Conservation (phyloP, 208 protist genomes). For the Leishmania martiniquensis region DNA sequence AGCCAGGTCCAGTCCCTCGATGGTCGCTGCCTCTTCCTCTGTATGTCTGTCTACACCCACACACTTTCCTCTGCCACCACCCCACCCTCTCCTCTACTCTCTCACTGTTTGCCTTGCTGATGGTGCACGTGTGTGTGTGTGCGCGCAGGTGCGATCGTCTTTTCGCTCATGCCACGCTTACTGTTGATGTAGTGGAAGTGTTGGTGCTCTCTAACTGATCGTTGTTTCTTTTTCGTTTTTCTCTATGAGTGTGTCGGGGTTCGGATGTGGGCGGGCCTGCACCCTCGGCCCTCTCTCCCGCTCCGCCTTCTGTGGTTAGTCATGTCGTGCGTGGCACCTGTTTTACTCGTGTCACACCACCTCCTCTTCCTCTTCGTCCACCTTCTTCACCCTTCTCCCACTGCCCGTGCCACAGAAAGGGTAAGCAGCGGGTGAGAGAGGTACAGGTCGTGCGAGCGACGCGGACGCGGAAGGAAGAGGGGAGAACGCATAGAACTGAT, state of each 20-base stretch:
- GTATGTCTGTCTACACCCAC: too few relatives aligned
- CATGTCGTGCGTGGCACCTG: neutral
- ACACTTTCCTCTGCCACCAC: too few relatives aligned
- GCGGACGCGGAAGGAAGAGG: too few relatives aligned
- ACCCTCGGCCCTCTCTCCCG: neutral
- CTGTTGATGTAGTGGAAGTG: neutral
- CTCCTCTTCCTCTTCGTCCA: neutral
- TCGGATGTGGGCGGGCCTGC: neutral
- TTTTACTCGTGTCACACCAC: neutral
- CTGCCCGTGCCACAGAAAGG: neutral
- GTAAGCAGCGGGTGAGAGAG: neutral
- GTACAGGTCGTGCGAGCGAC: neutral
- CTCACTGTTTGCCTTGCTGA: neutral
- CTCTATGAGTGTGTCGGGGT: neutral
- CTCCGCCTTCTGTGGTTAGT: neutral
- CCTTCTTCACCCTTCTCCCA: neutral
- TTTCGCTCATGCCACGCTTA: neutral
- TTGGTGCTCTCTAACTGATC: neutral
- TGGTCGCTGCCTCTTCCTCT: neutral
- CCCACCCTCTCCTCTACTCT: neutral
- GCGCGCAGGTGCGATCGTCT: neutral
- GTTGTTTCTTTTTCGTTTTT: neutral
- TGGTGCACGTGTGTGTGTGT: neutral
- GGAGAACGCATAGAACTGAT: slow-evolving; percentile 12
- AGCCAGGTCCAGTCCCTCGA: neutral